phyloP scores from a whole-genome alignment of 2,329 filamentous ascomycete genomes.

The Ceratocystis huliohia region DNA sequence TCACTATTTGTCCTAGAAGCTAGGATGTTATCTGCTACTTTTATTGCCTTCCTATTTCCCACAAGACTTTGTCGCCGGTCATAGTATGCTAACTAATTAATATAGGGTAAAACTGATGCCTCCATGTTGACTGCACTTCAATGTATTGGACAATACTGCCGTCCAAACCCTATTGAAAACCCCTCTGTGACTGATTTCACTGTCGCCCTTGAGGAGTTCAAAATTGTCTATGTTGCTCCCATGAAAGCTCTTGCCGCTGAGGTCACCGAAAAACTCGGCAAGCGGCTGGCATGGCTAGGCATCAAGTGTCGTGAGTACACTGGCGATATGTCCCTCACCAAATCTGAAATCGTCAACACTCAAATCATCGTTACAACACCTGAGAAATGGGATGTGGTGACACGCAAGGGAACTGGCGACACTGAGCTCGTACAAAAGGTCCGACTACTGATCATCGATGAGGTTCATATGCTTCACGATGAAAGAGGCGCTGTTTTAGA shows the following conservation, averaged over 20 bases:
- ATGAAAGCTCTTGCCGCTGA: constrained; percentile 98
- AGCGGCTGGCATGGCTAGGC: constrained; percentile 83
- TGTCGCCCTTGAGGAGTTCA: constrained; percentile 80
- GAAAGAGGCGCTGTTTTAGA: constrained; percentile 93
- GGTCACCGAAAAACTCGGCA: constrained; percentile 86
- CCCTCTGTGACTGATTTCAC: constrained; percentile 63
- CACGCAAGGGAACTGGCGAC: constrained; percentile 89
- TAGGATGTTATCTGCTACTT: background rate
- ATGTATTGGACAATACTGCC: constrained; percentile 71
- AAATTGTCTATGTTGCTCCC: constrained; percentile 95
- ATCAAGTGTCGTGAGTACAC: constrained; percentile 88
- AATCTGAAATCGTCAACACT: constrained; percentile 86
- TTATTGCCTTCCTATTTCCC: background rate
- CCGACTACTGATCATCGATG: constrained; percentile 88
- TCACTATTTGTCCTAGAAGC: too few species aligned
- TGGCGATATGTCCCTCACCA: constrained; percentile 97
- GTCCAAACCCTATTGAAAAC: constrained; percentile 66
- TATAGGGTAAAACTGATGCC: constrained; percentile 87
- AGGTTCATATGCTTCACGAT: constrained; percentile 98
- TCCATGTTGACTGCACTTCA: constrained; percentile 95
- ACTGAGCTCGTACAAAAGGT: constrained; percentile 97
- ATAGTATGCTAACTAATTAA: background rate
- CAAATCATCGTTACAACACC: constrained; percentile 98
- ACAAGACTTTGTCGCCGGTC: background rate
- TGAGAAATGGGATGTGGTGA: constrained; percentile 99